phyloP scores from a whole-genome alignment of 345 rosid species.

The Gossypium arboreum region DNA sequence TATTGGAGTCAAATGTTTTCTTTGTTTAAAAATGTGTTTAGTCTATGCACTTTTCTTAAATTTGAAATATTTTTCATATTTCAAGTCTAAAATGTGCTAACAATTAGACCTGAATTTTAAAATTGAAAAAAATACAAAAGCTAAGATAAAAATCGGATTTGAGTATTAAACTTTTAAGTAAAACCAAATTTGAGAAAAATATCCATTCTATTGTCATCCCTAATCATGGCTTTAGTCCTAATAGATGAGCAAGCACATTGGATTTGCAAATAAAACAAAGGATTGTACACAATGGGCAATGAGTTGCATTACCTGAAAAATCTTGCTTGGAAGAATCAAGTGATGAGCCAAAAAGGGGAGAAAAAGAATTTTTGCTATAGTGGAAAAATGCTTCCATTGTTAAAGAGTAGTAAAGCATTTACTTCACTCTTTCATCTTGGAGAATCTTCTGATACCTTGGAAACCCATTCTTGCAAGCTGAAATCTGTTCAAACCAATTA shows the following conservation, averaged over 20 bases:
- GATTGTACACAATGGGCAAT: not conserved
- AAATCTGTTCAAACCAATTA: slow-evolving; percentile 48
- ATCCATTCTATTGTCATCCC: not conserved
- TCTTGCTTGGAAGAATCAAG: slow-evolving; percentile 22
- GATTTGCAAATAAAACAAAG: not conserved
- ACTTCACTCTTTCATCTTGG: slow-evolving; percentile 53
- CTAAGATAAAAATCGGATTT: no score
- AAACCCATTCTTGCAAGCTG: slow-evolving; percentile 76
- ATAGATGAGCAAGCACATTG: not conserved
- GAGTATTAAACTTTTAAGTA: no score
- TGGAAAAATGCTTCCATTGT: not conserved
- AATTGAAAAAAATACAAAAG: no score
- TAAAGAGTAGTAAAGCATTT: not conserved
- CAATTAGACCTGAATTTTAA: no score
- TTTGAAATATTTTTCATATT: no score
- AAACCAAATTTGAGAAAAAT: no score
- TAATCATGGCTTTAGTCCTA: not conserved
- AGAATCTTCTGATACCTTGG: slow-evolving; percentile 70
- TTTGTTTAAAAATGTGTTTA: no score
- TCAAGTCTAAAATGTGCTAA: no score
- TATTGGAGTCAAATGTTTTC: no score
- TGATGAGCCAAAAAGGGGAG: slow-evolving; percentile 17
- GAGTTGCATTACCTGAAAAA: slow-evolving; percentile 34
- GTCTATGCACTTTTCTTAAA: no score
- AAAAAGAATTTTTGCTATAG: no score